These are phyloP conservation scores for Cocos nucifera DNA, from an alignment of 176 grass and related monocot genomes.

Conservation along the genomic window DNA sequence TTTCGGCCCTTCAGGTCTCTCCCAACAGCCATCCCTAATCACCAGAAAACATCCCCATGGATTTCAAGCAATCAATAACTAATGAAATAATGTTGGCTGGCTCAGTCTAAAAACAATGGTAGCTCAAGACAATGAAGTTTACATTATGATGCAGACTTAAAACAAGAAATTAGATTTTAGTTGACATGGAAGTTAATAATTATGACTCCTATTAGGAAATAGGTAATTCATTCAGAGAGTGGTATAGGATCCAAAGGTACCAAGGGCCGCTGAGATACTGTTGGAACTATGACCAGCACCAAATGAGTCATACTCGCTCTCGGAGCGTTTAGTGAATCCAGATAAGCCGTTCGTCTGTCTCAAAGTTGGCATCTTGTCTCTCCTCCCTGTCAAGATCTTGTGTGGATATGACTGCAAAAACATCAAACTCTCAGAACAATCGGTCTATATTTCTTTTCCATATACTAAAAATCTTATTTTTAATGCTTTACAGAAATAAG, in stretches of 20 bases:
- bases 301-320: conserved; percentile 87
- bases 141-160: no score
- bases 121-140: no score
- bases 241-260: conserved; percentile 14
- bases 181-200: no score
- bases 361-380: conserved; percentile 91
- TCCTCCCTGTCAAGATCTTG: conserved; percentile 95
- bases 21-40: conserved; percentile 75
- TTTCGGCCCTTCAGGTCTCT: conserved; percentile 80
- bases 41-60: background rate
- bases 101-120: no score
- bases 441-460: no score
- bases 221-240: background rate
- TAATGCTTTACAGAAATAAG: no score
- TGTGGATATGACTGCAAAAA: conserved; percentile 78
- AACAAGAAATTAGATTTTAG: no score
- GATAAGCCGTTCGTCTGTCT: conserved; percentile 83
- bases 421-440: background rate
- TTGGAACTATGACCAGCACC: conserved; percentile 97
- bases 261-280: conserved; percentile 86
- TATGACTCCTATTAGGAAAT: no score
- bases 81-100: no score
- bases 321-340: conserved; percentile 74
- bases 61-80: no score
- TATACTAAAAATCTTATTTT: no score